These are phyloP conservation scores for Colletotrichum musae DNA, from an alignment of 2,329 filamentous ascomycete species.

Conservation along the genomic window DNA sequence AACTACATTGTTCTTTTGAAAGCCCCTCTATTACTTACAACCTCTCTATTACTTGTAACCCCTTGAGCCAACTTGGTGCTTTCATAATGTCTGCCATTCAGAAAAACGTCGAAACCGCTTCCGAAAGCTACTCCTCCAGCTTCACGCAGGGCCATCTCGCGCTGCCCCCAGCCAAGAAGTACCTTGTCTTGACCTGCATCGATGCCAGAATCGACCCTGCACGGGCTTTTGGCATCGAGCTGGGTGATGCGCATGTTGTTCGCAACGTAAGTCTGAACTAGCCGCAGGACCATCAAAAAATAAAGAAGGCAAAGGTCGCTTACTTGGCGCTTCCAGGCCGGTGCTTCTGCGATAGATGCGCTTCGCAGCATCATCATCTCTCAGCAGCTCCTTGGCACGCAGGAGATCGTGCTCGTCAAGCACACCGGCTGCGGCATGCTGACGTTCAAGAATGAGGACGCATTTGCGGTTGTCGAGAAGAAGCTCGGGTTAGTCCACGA, in stretches of 20 bases:
- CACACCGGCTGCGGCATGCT: slow-evolving; percentile 83
- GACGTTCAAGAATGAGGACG: slow-evolving; percentile 74
- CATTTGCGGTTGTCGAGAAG: slow-evolving; percentile 64
- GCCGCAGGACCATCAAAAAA: no score
- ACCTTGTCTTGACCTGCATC: slow-evolving; percentile 81
- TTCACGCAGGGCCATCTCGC: slow-evolving; percentile 78
- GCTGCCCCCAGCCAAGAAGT: slow-evolving; percentile 79
- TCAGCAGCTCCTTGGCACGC: slow-evolving; percentile 82
- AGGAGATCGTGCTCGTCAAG: slow-evolving; percentile 82
- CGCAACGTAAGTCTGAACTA: slow-evolving; percentile 66
- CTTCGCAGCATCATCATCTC: slow-evolving; percentile 84
- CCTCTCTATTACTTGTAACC: no score
- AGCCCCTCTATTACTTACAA: no score
- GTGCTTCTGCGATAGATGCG: slow-evolving; percentile 76
- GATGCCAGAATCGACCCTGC: slow-evolving; percentile 81
- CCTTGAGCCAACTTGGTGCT: neutral
- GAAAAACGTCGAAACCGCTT: slow-evolving; percentile 40
- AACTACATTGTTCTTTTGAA: no score
- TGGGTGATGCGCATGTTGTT: slow-evolving; percentile 85
- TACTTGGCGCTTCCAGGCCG: slow-evolving; percentile 59
- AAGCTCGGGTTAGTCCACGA: slow-evolving; percentile 63
- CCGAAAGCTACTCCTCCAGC: slow-evolving; percentile 31
- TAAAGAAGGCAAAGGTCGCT: neutral
- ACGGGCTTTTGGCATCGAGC: slow-evolving; percentile 76
- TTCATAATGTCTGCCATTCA: slow-evolving; percentile 36